Evolutionary conservation across 345 rosid genomes (phyloP).

Genomic region (Rhizophora apiculata): DNA sequence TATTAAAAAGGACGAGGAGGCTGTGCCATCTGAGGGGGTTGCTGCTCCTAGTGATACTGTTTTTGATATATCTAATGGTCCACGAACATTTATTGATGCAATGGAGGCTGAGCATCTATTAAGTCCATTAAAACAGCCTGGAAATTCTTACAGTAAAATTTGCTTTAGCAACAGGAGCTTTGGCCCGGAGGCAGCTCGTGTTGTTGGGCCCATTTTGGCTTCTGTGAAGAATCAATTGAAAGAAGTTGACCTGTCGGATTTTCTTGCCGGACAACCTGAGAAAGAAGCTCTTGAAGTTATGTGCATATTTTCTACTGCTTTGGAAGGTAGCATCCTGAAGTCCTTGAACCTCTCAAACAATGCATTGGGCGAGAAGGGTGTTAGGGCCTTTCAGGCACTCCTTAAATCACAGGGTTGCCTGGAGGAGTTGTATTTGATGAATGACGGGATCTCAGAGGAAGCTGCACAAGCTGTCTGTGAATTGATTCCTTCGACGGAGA

Average conservation of each 20-base stretch:
- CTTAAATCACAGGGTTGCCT: slow-evolving; percentile 64
- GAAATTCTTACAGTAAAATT: slow-evolving; percentile 69
- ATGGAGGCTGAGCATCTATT: slow-evolving; percentile 77
- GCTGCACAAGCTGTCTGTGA: slow-evolving; percentile 81
- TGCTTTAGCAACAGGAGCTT: slow-evolving; percentile 94
- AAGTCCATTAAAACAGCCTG: slow-evolving; percentile 62
- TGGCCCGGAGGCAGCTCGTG: slow-evolving; percentile 70
- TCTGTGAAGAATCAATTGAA: slow-evolving; percentile 71
- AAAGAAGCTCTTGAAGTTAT: slow-evolving; percentile 85
- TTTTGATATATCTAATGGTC: slow-evolving; percentile 76
- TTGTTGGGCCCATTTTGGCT: slow-evolving; percentile 69
- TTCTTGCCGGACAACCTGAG: slow-evolving; percentile 87
- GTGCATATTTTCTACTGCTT: slow-evolving; percentile 66
- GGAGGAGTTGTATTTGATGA: slow-evolving; percentile 83
- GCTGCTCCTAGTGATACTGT: slow-evolving; percentile 35
- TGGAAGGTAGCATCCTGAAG: slow-evolving; percentile 63
- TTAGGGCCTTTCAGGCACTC: slow-evolving; percentile 73
- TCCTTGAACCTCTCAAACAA: slow-evolving; percentile 78
- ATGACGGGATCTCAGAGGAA: slow-evolving; percentile 89
- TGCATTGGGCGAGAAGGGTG: slow-evolving; percentile 94
- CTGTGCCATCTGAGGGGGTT: slow-evolving; percentile 26
- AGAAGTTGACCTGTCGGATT: slow-evolving; percentile 85
- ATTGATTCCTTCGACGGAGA: slow-evolving; percentile 79
- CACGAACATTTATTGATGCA: slow-evolving; percentile 68
- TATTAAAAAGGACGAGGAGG: slow-evolving; percentile 25